These are phyloP conservation scores for Candida sphagnicola DNA, from an alignment of 805 yeast species.

Conservation along the genomic window DNA sequence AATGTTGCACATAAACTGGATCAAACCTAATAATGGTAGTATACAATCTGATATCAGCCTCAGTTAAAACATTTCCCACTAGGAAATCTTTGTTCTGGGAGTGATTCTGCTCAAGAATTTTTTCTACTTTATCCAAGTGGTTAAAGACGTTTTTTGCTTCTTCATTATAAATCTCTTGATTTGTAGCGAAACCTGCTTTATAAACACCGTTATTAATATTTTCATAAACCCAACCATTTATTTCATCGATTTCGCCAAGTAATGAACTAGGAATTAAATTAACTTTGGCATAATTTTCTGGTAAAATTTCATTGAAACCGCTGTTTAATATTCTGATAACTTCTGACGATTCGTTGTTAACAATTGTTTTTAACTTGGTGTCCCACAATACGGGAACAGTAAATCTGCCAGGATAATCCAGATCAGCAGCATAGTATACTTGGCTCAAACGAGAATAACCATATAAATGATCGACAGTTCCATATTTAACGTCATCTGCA, in stretches of 20 bases:
- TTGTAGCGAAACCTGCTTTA: conserved; percentile 85
- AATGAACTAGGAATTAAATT: conserved; percentile 61
- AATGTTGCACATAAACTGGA: conserved; percentile 91
- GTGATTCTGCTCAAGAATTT: conserved; percentile 46
- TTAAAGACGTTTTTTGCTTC: conserved; percentile 62
- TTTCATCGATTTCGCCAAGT: conserved; percentile 60
- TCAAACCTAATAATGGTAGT: conserved; percentile 90
- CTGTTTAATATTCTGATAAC: conserved; percentile 79
- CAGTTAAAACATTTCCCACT: conserved; percentile 68
- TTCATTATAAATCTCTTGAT: conserved; percentile 74
- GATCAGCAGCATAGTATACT: conserved; percentile 69
- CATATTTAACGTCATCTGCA: conserved; percentile 46
- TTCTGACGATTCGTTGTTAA: conserved; percentile 88
- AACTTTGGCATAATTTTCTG: conserved; percentile 43
- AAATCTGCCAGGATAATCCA: conserved; percentile 74
- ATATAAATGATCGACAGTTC: conserved; percentile 46
- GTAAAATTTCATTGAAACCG: conserved; percentile 62
- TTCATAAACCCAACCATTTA: conserved; percentile 81
- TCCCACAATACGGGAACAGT: conserved; percentile 97
- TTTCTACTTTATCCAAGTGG: conserved; percentile 68
- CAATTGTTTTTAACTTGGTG: conserved; percentile 74
- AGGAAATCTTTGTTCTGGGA: conserved; percentile 33
- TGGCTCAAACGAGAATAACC: conserved; percentile 60
- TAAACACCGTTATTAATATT: conserved; percentile 90
- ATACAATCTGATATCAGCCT: conserved; percentile 84